phyloP scores from a whole-genome alignment of 192 early-diverging fungal species.

The Anaeromyces robustus region DNA sequence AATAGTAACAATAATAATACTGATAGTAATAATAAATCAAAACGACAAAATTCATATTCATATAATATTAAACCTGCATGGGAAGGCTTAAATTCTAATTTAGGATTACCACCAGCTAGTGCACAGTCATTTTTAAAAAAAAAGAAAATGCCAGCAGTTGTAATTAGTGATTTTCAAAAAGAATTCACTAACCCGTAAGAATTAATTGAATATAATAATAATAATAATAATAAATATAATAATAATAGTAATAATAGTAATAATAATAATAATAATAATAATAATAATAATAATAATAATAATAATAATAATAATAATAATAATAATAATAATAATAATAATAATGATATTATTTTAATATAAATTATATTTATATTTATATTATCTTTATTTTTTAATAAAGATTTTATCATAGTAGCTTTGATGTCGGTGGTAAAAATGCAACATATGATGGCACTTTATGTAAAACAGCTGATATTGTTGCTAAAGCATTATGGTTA shows the following conservation, averaged over 20 bases:
- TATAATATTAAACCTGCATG: neutral
- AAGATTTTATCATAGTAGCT: slow-evolving; percentile 46
- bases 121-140: slow-evolving; percentile 54
- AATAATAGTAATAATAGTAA: slow-evolving; percentile 10
- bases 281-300: too few species aligned
- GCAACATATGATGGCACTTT: slow-evolving; percentile 4
- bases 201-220: slow-evolving; percentile 46
- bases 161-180: neutral
- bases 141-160: slow-evolving; percentile 33
- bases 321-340: too few species aligned
- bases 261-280: too few species aligned
- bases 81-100: neutral
- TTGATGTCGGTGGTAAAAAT: slow-evolving; percentile 32
- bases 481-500: neutral
- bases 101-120: slow-evolving; percentile 49
- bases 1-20: too few species aligned
- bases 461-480: neutral
- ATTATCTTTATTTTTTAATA: neutral
- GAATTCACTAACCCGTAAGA: neutral
- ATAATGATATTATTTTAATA: too few species aligned
- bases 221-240: slow-evolving; percentile 25
- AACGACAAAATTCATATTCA: neutral
- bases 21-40: neutral
- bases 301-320: slow-evolving; percentile 3
- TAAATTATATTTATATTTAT: slow-evolving; percentile 1